Evolutionary conservation across 768 basidiomycete species (phyloP), one percentile per base, ranked within the genome.

Genomic region (Mrakia gelida): DNA sequence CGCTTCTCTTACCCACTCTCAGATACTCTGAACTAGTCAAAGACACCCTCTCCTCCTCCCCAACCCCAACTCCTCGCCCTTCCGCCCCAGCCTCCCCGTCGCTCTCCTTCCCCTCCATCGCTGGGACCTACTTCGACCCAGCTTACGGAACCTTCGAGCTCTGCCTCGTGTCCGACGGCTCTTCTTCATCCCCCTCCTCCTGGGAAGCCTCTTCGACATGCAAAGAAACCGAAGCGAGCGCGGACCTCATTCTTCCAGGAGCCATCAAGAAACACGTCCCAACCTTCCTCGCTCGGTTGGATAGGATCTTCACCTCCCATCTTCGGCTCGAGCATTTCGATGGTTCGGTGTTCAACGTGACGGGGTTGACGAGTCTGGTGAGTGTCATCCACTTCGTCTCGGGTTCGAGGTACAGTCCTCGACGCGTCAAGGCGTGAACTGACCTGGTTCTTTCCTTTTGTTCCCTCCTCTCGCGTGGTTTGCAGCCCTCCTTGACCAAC

Each of bases 81-180:
- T 9, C 16, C 43, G 3, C 71, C 43, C 45, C 79, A 4, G 11
- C 45, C 11, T n/a, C 43, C 28, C 74, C 80, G 6, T 56, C 68
- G 1, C 21, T 13, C 6, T 43, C 30, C 7, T 52, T 80, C 26
- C 8, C 70, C 0, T 9, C 61, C n/a, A 43, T 80, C 52, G 34
- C 63, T 7, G 80, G 80, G 34, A 45, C 52, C 5, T 80, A 80
- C 62, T 38, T n/a, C 52, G 73, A 80, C 59, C 16, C 52, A 11
- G 80, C 41, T 1, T 80, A 80, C 74, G 80, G 80, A 3, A 41
- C 54, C 13, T 71, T 78, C 32, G 63, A 56, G n/a, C 59, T 80
- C 30, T 77, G 77, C 45, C 63, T 62, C 26, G 16, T 75, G 7
- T 52, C 34, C 43, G 8, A 30, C 49, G 16, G 16, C 5, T 54